Evolutionary conservation across 2,329 filamentous ascomycete species (phyloP).

Genomic region (Phaeosphaeria sp.): DNA sequence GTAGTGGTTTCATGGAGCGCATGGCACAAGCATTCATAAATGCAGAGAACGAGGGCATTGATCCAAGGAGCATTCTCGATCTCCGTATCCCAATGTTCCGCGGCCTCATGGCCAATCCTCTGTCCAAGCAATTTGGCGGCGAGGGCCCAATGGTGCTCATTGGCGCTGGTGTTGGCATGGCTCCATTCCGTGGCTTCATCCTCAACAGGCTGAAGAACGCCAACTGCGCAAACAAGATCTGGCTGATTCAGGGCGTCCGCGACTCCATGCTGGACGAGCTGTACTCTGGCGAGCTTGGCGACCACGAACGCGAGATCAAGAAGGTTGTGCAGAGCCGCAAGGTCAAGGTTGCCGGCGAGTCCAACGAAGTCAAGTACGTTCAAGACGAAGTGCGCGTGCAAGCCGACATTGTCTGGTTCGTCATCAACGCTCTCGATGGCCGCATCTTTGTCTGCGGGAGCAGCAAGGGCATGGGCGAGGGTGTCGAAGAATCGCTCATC

Average conservation of each 20-base stretch:
- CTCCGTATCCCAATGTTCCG: slow-evolving; percentile 96
- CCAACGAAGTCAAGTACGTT: slow-evolving; percentile 82
- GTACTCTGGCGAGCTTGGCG: slow-evolving; percentile 95
- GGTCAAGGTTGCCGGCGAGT: slow-evolving; percentile 45
- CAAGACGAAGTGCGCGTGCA: slow-evolving; percentile 93
- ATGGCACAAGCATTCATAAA: slow-evolving; percentile 76
- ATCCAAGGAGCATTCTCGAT: slow-evolving; percentile 58
- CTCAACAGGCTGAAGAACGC: slow-evolving; percentile 91
- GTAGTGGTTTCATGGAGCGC: slow-evolving; percentile 91
- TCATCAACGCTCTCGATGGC: slow-evolving; percentile 94
- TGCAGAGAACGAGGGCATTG: slow-evolving; percentile 64
- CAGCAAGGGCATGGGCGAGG: slow-evolving; percentile 96
- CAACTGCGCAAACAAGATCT: slow-evolving; percentile 97
- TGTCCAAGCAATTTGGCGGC: slow-evolving; percentile 87
- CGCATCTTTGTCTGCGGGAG: slow-evolving; percentile 96
- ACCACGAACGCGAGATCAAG: slow-evolving; percentile 55
- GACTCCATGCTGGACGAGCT: slow-evolving; percentile 95
- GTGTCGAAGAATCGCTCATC: slow-evolving; percentile 84
- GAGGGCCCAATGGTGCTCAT: slow-evolving; percentile 98
- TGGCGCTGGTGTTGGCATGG: slow-evolving; percentile 94
- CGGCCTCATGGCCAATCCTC: slow-evolving; percentile 94
- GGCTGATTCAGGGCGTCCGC: slow-evolving; percentile 93
- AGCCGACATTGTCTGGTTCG: slow-evolving; percentile 97
- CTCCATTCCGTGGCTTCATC: slow-evolving; percentile 96
- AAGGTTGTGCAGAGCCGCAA: slow-evolving; percentile 60